phyloP scores from a whole-genome alignment of 2,329 filamentous ascomycete genomes.

The Boeremia lycopersici region DNA sequence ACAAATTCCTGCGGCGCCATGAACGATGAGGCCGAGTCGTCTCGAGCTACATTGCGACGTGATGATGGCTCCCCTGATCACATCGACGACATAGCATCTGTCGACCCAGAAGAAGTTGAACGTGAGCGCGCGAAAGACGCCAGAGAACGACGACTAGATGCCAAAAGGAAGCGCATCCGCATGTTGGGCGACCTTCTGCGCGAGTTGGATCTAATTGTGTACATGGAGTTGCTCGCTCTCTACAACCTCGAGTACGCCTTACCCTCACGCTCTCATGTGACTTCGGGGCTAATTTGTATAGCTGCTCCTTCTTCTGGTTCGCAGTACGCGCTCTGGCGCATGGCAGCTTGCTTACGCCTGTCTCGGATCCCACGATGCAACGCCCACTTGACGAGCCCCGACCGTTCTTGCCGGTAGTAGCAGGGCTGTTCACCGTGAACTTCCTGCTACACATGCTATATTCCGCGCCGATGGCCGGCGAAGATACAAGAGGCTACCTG shows the following conservation, averaged over 20 bases:
- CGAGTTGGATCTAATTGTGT: constrained; percentile 64
- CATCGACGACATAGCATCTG: constrained; percentile 20
- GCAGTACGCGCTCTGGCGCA: constrained; percentile 61
- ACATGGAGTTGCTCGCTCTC: constrained; percentile 64
- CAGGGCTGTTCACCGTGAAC: constrained; percentile 61
- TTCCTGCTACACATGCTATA: constrained; percentile 58
- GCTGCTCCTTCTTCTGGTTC: constrained; percentile 65
- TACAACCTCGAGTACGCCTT: constrained; percentile 67
- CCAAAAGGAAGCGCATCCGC: constrained; percentile 44
- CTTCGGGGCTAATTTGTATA: constrained; percentile 32
- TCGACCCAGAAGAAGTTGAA: constrained; percentile 29
- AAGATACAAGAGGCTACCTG: constrained; percentile 60
- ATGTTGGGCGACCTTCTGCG: constrained; percentile 62
- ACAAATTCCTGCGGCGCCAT: constrained; percentile 37
- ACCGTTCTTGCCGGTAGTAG: constrained; percentile 60
- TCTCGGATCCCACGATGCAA: constrained; percentile 56
- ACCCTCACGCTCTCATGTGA: constrained; percentile 2
- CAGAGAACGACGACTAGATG: constrained; percentile 40
- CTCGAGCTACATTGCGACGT: constrained; percentile 35
- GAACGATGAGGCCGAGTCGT: constrained; percentile 49
- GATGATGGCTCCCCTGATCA: constrained; percentile 20
- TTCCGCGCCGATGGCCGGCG: constrained; percentile 51
- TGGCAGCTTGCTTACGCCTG: constrained; percentile 64
- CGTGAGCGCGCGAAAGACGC: constrained; percentile 24
- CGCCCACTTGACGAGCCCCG: constrained; percentile 56